Base-by-base conservation (phyloP, 2,329 filamentous ascomycete species). In the Orbilia javanica region DNA sequence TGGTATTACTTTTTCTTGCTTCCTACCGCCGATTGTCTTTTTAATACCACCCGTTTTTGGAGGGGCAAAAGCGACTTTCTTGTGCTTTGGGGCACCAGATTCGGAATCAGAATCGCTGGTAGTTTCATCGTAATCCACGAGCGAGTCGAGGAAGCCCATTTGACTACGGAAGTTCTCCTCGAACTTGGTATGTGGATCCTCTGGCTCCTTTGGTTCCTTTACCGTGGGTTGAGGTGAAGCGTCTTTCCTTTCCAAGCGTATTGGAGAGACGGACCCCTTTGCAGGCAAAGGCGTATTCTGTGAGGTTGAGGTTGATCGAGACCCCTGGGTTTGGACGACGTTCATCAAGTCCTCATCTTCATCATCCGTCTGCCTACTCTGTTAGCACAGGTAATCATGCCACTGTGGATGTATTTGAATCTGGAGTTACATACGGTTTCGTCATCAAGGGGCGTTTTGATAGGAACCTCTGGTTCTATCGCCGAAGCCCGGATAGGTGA, bases 81-180 rank as follows among this genome's bases (percentile, higher is more conserved):
- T 57, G 20, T 55, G 44, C 22, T 39, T 57, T 8, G 50, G 25
- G n/a, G 44, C 57, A 4, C 67, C 74, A 11, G 46, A 31, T 15
- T 78, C 74, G 5, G 67, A 71, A 2, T 72, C 74, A 8, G 67
- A 71, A 2, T 72, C 74, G 36, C 67, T 72, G 8, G 67, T 72
- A 22, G 66, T 78, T 18, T 50, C 57, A n/a, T 70, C 72, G n/a
- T 62, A 53, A n/a, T 71, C 57, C 2, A 71, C 67, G 3, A 78
- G 22, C 36, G 67, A 22, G 6, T 55, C 29, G 25, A 78, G 18
- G 29, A 78, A 48, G 2, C 36, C 52, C n/a, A 55, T 53, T 20
- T 72, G 53, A 15, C 52, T 78, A 20, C 31, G 62, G 20, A 53
- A 78, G 29, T 78, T 78, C 13, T 53, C 36, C 44, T 72, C 67